Base-by-base conservation (phyloP, 805 yeast species). In the Saturnispora galanensis region DNA sequence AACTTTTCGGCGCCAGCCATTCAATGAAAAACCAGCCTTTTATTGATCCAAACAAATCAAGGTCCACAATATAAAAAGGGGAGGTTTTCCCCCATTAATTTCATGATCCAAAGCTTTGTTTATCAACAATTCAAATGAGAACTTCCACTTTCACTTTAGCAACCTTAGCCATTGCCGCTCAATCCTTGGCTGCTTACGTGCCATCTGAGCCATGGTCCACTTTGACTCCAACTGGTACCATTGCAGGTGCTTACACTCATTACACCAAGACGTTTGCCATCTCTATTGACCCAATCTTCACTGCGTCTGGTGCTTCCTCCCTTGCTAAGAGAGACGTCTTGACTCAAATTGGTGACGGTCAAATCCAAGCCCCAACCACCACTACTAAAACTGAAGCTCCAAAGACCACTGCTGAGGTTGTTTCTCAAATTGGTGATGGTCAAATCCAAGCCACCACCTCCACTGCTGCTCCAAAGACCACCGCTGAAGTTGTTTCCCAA, bases 191-290 rank as follows among this genome's bases (percentile, higher is more conserved):
- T 39, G 84, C 84, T 49, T 74, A 74, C 55, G 75, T 77, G 51
- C 84, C 83, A 52, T 63, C 77, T 48, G 81, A 76, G 50, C 77
- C 81, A 57, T 81, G 83, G 83, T 61, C 81, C 46, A 78, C 86
- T 46, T 70, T 82, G 64, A 79, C 87, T 31, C 89, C 90, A 52
- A 47, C 63, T 38, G 77, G 73, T 38, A 55, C 71, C 44, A 70
- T 72, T 26, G 54, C 53, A 10, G 77, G 77, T 58, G 81, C 80
- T 50, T 33, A 45, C 41, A 53, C 71, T 45, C 77, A 76, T 54
- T 78, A 77, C 71, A 48, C 76, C 31, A 60, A 67, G 44, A 60
- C 74, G 41, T 84, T 84, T 58, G 94, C 89, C 67, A 82, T 84
- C 55, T 82, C 83, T 49, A 77, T 83, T 52, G 68, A 71, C 52